Percentiles rank a stretch among this genome's conserved stretches.
These are phyloP conservation scores for Phytophthora pluvialis DNA, from an alignment of 352 stramenopile species.

Conservation along the genomic window DNA sequence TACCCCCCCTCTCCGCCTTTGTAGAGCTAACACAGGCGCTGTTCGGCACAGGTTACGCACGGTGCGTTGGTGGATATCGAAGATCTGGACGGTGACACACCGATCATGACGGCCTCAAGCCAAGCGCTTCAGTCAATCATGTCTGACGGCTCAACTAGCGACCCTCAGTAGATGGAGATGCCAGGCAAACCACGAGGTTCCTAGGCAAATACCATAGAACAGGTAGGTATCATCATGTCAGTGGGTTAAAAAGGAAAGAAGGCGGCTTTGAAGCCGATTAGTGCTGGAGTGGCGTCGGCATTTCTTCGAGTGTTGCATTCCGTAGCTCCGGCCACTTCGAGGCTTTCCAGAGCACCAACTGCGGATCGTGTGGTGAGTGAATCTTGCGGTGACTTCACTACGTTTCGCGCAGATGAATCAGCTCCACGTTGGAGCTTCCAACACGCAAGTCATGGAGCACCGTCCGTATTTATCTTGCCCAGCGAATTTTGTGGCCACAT, in stretches of 20 bases:
- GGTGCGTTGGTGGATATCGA: conserved; percentile 65
- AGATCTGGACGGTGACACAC: conserved; percentile 76
- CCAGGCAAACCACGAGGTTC: conserved; percentile 18
- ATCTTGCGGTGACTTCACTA: conserved; percentile 3
- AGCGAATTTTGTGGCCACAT: conserved; percentile 3
- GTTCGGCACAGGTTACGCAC: conserved; percentile 51
- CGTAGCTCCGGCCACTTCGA: conserved; percentile 12
- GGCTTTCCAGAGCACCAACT: conserved; percentile 1
- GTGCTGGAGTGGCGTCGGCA: neutral
- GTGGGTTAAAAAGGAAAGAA: conserved; percentile 21
- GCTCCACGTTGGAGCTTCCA: neutral
- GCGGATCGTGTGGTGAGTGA: neutral
- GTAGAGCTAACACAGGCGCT: conserved; percentile 13
- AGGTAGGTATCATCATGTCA: conserved; percentile 24
- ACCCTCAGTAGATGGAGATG: conserved; percentile 32
- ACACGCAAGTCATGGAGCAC: too few relatives aligned
- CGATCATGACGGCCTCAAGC: conserved; percentile 48
- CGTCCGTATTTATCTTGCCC: conserved; percentile 4
- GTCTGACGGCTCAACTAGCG: conserved; percentile 27
- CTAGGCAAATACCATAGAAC: conserved; percentile 22
- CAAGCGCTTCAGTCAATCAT: conserved; percentile 57
- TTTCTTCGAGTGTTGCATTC: conserved; percentile 6
- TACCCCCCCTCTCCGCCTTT: neutral
- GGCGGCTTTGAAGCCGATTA: conserved; percentile 7
- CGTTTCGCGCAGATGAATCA: conserved; percentile 21